Evolutionary conservation across 169 alveolate species (phyloP), one percentile per base, ranked within the genome.

Genomic region (Plasmodium falciparum): DNA sequence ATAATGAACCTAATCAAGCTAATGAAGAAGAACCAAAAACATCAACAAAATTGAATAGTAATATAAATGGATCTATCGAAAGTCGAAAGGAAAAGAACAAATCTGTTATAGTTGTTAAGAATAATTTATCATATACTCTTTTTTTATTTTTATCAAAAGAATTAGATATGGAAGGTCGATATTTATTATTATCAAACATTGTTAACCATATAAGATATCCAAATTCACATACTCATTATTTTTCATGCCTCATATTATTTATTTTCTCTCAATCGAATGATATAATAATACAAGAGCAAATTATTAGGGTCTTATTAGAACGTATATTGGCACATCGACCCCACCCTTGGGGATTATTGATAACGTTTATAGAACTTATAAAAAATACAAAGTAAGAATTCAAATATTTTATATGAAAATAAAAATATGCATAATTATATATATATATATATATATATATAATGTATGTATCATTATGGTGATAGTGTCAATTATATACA

Each of bases 171-270:
- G 96, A 94, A 85, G 95, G 94, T 20, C 94, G 98, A 80, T 95
- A 97, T 70, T 95, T 93, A 91, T 89, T 98, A 69, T 93, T 98
- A 50, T 97, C 98, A 85, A 96, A 98, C 33, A 95, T 98, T 62
- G 97, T 98, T 43, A 98, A 98, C 91, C 98, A 98, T 92, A 95
- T 98, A 73, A 95, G 99, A 85, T 98, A 95, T 94, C 99, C 99
- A 50, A 98, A 98, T 93, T 92, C 95, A 22, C 97, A 97, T 80
- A 99, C 99, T 63, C 96, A 96, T 93, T 95, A 95, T 93, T 98
- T 96, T 95, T 94, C 98, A 61, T 92, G 96, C 45, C 94, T 96
- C 33, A 86, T 94, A 13, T 74, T 91, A 70, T 74, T 88, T 66
- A 92, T 94, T 22, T 94, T 88, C 74, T 74, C 93, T 43, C 96